Conservation (phyloP, 2,329 filamentous ascomycete genomes). For the Endothia cerciana region DNA sequence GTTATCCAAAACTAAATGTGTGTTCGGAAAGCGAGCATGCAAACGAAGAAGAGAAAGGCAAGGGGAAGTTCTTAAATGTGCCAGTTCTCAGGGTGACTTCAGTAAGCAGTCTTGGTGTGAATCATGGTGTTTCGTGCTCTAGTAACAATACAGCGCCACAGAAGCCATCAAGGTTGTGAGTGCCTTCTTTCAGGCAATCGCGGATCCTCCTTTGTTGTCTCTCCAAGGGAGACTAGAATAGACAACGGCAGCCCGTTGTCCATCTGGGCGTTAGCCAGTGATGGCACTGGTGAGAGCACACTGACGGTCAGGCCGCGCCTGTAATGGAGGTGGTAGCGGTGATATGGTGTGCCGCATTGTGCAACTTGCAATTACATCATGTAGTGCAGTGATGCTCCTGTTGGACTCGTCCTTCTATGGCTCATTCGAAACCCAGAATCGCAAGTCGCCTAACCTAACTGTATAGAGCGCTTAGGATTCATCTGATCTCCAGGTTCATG, state of each 20-base stretch:
- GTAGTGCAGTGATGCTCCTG: not conserved
- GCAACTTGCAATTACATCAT: not conserved
- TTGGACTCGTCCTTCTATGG: too few relatives aligned
- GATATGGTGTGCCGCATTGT: not conserved
- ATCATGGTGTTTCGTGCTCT: slow-evolving; percentile 10
- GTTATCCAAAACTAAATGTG: not conserved
- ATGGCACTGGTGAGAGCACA: not conserved
- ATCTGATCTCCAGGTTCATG: not conserved
- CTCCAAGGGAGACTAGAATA: not conserved
- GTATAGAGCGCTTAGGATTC: not conserved
- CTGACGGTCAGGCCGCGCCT: not conserved
- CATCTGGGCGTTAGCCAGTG: not conserved
- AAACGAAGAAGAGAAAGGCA: not conserved
- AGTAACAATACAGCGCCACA: slow-evolving; percentile 7
- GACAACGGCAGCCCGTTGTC: not conserved
- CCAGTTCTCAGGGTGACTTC: slow-evolving; percentile 1
- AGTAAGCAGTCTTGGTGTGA: not conserved
- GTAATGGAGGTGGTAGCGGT: not conserved
- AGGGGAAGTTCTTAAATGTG: not conserved
- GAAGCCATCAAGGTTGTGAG: slow-evolving; percentile 2
- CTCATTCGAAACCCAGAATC: not conserved
- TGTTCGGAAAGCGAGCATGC: not conserved
- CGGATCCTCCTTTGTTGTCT: not conserved
- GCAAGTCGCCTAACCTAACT: not conserved
- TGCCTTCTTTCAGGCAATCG: not conserved